Conservation (phyloP, 1,139 yeast genomes). For the Yamadazyma sp. region DNA sequence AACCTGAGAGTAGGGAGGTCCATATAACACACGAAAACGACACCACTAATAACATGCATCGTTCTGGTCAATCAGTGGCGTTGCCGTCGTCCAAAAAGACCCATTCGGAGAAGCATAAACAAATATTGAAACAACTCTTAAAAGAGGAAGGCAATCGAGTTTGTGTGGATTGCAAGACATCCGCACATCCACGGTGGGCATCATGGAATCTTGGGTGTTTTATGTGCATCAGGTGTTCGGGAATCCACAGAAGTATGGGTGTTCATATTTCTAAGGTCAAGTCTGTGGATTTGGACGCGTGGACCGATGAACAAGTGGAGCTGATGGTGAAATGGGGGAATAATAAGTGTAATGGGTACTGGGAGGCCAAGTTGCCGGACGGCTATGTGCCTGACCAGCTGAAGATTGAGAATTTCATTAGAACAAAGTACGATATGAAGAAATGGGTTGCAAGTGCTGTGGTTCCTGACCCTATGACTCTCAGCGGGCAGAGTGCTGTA, state of each 20-base stretch:
- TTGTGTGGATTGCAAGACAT: slow-evolving; percentile 90
- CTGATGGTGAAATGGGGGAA: slow-evolving; percentile 89
- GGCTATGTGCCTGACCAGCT: slow-evolving; percentile 78
- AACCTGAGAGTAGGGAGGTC: too few relatives aligned
- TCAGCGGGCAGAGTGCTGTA: slow-evolving; percentile 14
- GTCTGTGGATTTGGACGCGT: slow-evolving; percentile 90
- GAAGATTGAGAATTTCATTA: slow-evolving; percentile 83
- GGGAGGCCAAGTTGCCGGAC: slow-evolving; percentile 80
- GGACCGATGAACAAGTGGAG: slow-evolving; percentile 92
- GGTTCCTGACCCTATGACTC: slow-evolving; percentile 60
- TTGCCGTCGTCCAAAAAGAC: slow-evolving; percentile 46
- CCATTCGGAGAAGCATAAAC: slow-evolving; percentile 57
- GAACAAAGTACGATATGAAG: slow-evolving; percentile 86
- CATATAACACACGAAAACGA: background rate
- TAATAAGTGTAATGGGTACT: slow-evolving; percentile 66
- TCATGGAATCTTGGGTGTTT: slow-evolving; percentile 94
- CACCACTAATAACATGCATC: slow-evolving; percentile 4
- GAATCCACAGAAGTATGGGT: slow-evolving; percentile 93
- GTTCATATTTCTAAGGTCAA: slow-evolving; percentile 87
- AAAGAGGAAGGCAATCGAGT: slow-evolving; percentile 72
- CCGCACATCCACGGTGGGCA: slow-evolving; percentile 96
- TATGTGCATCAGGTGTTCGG: slow-evolving; percentile 88
- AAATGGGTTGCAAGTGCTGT: slow-evolving; percentile 67
- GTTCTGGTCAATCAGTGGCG: slow-evolving; percentile 8
- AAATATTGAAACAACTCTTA: slow-evolving; percentile 68